Base-by-base conservation (phyloP, 73 alveolate genomes). In the Paramecium tetraurelia region DNA sequence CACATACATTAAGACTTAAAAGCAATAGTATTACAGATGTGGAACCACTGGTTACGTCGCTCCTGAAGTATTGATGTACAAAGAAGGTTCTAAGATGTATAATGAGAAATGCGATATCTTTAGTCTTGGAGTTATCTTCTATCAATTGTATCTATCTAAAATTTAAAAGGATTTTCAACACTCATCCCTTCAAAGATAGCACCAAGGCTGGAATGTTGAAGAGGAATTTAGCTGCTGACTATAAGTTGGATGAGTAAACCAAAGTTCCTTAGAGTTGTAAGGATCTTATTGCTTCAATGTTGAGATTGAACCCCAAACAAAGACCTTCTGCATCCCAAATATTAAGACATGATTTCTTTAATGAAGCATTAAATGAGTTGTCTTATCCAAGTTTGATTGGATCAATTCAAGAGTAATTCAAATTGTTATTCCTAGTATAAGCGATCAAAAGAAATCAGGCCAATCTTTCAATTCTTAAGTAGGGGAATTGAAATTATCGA, bases 21-120 rank as follows among this genome's bases (percentile, higher is more conserved):
- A 75, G 10, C 11, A 35, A 38, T 38, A 38, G 16, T 75, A 75
- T 75, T 75, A 35, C 18, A 18, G 59, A 12, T 75, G 87, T 68
- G 93, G 93, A 63, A 86, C 93, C 24, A 59, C 87, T 20, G 93
- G 93, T 21, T 86, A 63, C 40, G 93, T 86, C 0, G 93, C 93
- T 22, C 93, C 93, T 0, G 93, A 86, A 86, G 58, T 86, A 27
- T 38, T 86, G 41, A 58, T 40, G 29, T 63, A 86, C 11, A 80
- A 59, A 59, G 84, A 72, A 38, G 93, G 85, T 27, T 40, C 53
- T 24, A 72, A 86, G 41, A 38, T 72, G 44, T 86, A 86, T 29
- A 58, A 38, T 68, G 93, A 86, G 35, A 86, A 86, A 38, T 86
- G 93, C 20, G 93, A 86, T 63, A 44, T 86, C 11, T 86, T 86